phyloP scores from a whole-genome alignment of 257 asterid species.

The Plantago ovata region DNA sequence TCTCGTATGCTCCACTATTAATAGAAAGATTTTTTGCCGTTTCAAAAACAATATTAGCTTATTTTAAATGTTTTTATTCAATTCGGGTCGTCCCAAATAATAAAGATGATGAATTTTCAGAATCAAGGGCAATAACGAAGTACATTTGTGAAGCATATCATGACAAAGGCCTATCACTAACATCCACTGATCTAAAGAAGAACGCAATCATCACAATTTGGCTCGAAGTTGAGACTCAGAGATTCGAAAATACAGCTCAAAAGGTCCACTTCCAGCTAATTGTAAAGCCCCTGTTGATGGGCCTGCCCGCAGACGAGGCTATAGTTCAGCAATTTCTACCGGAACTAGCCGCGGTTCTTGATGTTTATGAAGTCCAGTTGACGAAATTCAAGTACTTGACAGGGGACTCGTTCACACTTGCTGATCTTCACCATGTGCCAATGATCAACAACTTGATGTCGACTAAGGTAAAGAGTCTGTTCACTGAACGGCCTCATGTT shows the following conservation, averaged over 20 bases:
- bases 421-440: constrained; percentile 2
- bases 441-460: constrained; percentile 3
- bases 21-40: too few species aligned
- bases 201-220: constrained; percentile 28
- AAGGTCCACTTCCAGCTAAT: constrained; percentile 27
- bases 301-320: constrained; percentile 28
- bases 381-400: background rate
- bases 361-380: background rate
- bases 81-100: too few species aligned
- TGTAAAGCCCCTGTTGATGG: constrained; percentile 28
- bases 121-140: constrained; percentile 40
- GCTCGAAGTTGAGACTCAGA: constrained; percentile 32
- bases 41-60: too few species aligned
- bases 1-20: too few species aligned
- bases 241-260: constrained; percentile 25
- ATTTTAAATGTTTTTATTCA: too few species aligned
- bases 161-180: constrained; percentile 31
- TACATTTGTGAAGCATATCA: constrained; percentile 40
- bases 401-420: constrained; percentile 3
- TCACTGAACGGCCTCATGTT: constrained; percentile 47
- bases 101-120: too few species aligned
- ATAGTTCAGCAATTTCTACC: background rate
- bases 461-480: constrained; percentile 22
- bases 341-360: background rate
- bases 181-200: constrained; percentile 25